A percentile compares a stretch with the other conserved stretches of the same genome.
Conservation (phyloP, 2,329 filamentous ascomycete genomes). For the Pyrenophora tritici-repentis region DNA sequence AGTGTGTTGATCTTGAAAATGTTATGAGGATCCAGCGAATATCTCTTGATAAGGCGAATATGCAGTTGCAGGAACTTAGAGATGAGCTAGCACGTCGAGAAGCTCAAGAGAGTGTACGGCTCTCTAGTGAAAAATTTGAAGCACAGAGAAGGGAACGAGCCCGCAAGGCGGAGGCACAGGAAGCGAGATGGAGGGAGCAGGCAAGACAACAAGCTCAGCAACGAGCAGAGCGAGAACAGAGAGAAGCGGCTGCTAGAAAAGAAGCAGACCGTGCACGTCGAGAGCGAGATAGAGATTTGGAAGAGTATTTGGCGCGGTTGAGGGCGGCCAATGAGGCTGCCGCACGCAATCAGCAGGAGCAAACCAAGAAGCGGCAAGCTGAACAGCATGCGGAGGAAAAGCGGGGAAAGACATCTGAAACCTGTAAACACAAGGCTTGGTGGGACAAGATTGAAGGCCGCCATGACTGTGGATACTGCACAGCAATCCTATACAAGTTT, state of each 20-base stretch:
- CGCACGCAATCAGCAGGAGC: background rate
- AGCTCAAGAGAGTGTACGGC: too few relatives aligned
- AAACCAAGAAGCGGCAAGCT: background rate
- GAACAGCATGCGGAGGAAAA: background rate
- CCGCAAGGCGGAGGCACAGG: background rate
- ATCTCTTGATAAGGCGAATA: too few relatives aligned
- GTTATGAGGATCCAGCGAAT: too few relatives aligned
- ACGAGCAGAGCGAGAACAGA: background rate
- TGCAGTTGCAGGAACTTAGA: too few relatives aligned
- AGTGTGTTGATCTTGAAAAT: background rate
- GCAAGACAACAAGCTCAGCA: background rate
- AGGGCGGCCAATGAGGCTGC: background rate
- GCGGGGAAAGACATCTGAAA: too few relatives aligned
- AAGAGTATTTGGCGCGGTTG: too few relatives aligned
- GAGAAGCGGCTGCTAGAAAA: background rate
- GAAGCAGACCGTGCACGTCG: background rate
- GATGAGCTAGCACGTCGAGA: too few relatives aligned
- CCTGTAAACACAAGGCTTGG: background rate
- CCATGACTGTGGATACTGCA: constrained; percentile 1
- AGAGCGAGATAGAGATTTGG: background rate
- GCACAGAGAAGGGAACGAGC: too few relatives aligned
- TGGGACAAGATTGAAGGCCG: constrained; percentile 3
- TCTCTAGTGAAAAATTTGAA: too few relatives aligned
- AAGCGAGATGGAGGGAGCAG: background rate
- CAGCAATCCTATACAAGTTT: background rate